These are phyloP conservation scores for Ophiostoma sp. DNA, from an alignment of 2,329 filamentous ascomycete genomes.

Conservation along the genomic window DNA sequence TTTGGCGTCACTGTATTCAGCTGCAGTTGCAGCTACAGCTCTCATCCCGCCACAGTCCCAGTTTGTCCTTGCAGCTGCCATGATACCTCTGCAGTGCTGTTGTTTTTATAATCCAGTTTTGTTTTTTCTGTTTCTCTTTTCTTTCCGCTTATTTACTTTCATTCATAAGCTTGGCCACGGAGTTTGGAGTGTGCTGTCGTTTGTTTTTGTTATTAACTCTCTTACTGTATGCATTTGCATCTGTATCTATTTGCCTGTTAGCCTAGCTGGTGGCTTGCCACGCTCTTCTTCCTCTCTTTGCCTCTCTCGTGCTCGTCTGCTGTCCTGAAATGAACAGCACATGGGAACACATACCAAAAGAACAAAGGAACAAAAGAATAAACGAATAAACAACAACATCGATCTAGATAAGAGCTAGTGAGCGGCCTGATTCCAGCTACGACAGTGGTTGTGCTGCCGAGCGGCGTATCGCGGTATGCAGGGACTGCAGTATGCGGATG, in stretches of 20 bases:
- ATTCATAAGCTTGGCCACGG: constrained; percentile 10
- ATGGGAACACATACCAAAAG: neutral
- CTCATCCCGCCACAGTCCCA: neutral
- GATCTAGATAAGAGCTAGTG: neutral
- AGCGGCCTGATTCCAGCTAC: neutral
- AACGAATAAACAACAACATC: neutral
- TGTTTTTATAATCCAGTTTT: neutral
- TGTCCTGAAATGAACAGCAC: neutral
- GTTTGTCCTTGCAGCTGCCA: neutral
- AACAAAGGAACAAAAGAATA: neutral
- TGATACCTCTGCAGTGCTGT: constrained; percentile 2
- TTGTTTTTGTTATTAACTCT: neutral
- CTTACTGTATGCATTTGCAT: neutral
- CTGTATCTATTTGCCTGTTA: neutral
- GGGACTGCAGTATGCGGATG: neutral
- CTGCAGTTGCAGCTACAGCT: neutral
- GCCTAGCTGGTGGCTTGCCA: neutral
- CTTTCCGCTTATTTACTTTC: neutral
- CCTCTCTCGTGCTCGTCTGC: neutral
- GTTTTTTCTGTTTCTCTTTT: neutral
- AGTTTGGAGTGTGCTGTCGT: neutral
- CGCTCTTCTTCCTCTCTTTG: neutral
- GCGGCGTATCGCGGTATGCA: neutral
- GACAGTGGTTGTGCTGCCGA: neutral
- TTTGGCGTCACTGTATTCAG: constrained; percentile 6